Conservation (phyloP, 306 rosid species). For the Malus asiatica region DNA sequence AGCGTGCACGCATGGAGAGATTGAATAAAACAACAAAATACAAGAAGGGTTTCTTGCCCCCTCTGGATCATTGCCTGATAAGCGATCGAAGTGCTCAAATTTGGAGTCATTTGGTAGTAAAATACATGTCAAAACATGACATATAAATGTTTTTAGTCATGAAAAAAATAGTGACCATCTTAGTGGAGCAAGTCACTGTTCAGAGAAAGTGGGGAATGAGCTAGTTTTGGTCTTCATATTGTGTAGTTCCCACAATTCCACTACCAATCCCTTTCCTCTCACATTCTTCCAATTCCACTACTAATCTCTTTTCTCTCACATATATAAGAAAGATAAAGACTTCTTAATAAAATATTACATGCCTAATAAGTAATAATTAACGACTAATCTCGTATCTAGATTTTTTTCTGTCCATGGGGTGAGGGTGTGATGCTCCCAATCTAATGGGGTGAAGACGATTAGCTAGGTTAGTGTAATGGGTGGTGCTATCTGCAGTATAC, state of each 20-base stretch:
- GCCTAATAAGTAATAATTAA: neutral
- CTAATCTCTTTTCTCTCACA: neutral
- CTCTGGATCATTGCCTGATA: neutral
- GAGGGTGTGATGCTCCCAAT: too few species aligned
- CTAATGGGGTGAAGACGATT: too few species aligned
- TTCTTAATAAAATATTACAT: neutral
- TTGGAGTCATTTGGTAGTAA: neutral
- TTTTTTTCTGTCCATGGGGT: neutral
- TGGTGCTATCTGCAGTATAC: too few species aligned
- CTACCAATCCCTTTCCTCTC: neutral
- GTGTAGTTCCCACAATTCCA: neutral
- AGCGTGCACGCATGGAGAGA: too few species aligned
- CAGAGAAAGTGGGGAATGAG: neutral
- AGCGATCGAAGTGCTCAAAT: neutral
- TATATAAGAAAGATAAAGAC: neutral
- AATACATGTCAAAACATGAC: neutral
- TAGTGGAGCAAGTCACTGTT: neutral
- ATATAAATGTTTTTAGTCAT: neutral
- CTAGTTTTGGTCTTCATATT: neutral
- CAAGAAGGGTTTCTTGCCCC: neutral
- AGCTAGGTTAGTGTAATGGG: too few species aligned
- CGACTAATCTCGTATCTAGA: neutral
- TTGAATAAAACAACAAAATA: neutral
- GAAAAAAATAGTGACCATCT: neutral
- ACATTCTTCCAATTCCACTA: neutral